A percentile compares a stretch with the other conserved stretches of the same genome.
These are phyloP conservation scores for Detonula confervacea DNA, from an alignment of 352 stramenopile species.

Conservation along the genomic window DNA sequence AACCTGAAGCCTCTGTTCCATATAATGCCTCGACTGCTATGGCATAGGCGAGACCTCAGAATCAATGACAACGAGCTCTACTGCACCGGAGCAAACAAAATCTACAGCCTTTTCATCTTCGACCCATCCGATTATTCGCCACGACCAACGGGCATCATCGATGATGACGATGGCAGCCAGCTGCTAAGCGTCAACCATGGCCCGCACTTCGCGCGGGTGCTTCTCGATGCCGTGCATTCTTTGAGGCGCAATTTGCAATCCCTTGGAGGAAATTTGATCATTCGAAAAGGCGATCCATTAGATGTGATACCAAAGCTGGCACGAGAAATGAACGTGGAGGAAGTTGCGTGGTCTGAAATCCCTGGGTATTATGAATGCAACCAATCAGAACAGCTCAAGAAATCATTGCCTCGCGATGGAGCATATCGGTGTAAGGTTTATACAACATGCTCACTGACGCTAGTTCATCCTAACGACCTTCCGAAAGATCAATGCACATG, in stretches of 20 bases:
- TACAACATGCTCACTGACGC: constrained; percentile 49
- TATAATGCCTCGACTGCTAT: constrained; percentile 62
- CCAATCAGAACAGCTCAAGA: constrained; percentile 41
- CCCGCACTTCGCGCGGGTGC: constrained; percentile 48
- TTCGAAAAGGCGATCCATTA: constrained; percentile 56
- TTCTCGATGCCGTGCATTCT: constrained; percentile 59
- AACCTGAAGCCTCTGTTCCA: too few relatives aligned
- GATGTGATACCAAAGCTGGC: constrained; percentile 54
- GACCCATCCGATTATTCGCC: constrained; percentile 51
- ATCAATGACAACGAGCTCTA: constrained; percentile 71
- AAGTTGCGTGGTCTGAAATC: constrained; percentile 68
- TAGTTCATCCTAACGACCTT: constrained; percentile 73
- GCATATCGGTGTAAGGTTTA: too few relatives aligned
- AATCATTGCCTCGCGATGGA: constrained; percentile 9
- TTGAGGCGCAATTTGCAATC: constrained; percentile 44
- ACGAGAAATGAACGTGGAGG: constrained; percentile 34
- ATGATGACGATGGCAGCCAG: constrained; percentile 20
- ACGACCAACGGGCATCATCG: constrained; percentile 37
- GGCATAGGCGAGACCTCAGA: constrained; percentile 70
- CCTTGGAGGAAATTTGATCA: constrained; percentile 58
- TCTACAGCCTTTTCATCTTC: constrained; percentile 67
- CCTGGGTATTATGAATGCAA: constrained; percentile 61
- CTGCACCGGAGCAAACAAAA: constrained; percentile 17
- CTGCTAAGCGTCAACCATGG: constrained; percentile 44
- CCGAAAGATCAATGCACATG: constrained; percentile 50